Evolutionary conservation across 2,329 filamentous ascomycete genomes (phyloP), one percentile per base, ranked within the genome.

Genomic region (Phialophora macrospora): DNA sequence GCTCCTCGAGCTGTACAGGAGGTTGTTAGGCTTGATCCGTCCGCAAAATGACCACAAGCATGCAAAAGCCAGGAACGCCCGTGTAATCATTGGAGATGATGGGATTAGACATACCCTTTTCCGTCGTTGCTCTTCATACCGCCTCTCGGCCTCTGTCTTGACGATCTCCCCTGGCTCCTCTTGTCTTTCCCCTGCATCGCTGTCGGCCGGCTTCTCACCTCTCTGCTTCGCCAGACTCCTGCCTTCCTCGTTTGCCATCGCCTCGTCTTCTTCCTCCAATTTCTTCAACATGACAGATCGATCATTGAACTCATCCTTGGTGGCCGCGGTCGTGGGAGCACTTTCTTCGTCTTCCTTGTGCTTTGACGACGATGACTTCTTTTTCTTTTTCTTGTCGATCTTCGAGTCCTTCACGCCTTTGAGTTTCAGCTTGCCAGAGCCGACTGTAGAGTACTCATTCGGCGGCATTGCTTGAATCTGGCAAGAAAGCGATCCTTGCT

Each of bases 141-240:
- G 84, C 71, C 84, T 83, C 80, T 99, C 92, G 1, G 93, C 87
- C 69, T 96, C 92, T 0, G 94, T 98, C 83, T 96, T 97, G 67
- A 79, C 78, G 68, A 73, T n/a, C 9, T 73, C 71, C 22, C 70
- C 66, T 17, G 77, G 77, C 6, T 66, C 66, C 8, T 73, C 74
- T 46, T 77, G 74, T n/a, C 74, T 74, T 22, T 17, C 46, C 17
- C 17, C n/a, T 11, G 28, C 30, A 12, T n/a, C 28, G 8, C 32
- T 46, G 4, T 38, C 14, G 14, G 8, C 28, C 20, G 12, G 17
- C 17, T 14, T 28, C 20, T 41, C 46, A 28, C 26, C 51, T 30
- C 30, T 46, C 38, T 17, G 32, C 34, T 55, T 62, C n/a, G 24
- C 30, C 9, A 48, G 14, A 32, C 26, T 55, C 59, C 38, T 12